Percentiles rank a stretch among this genome's conserved stretches.
These are phyloP conservation scores for Aeminium ludgeri DNA, from an alignment of 495 filamentous ascomycete genomes.

Conservation along the genomic window DNA sequence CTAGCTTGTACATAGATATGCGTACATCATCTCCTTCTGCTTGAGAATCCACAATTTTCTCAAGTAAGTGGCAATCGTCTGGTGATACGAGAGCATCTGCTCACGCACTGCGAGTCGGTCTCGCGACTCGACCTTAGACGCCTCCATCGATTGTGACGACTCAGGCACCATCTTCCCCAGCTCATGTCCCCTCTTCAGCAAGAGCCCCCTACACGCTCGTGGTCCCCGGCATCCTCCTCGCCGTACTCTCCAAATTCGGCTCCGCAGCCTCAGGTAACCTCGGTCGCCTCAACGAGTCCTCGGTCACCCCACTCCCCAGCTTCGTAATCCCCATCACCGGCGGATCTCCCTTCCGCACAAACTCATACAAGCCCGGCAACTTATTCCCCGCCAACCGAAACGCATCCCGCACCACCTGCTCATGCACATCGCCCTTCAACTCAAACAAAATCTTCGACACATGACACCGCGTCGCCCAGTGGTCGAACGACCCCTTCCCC, in stretches of 20 bases:
- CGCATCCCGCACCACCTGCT: slow-evolving; percentile 85
- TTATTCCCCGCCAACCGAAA: slow-evolving; percentile 91
- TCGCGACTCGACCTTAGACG: too few relatives aligned
- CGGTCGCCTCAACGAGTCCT: slow-evolving; percentile 62
- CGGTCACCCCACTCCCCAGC: slow-evolving; percentile 58
- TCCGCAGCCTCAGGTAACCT: background rate
- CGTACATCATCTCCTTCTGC: too few relatives aligned
- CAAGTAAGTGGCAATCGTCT: too few relatives aligned
- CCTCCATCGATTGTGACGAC: too few relatives aligned
- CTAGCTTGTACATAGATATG: too few relatives aligned
- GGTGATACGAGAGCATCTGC: too few relatives aligned
- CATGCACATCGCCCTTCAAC: slow-evolving; percentile 78
- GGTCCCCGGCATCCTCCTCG: slow-evolving; percentile 7
- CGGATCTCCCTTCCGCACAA: slow-evolving; percentile 82
- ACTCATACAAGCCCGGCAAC: slow-evolving; percentile 84
- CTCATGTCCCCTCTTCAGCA: too few relatives aligned
- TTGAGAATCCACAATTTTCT: too few relatives aligned
- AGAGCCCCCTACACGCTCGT: too few relatives aligned
- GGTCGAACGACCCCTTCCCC: slow-evolving; percentile 92
- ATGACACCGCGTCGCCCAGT: slow-evolving; percentile 78
- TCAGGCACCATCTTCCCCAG: too few relatives aligned
- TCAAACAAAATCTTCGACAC: slow-evolving; percentile 85
- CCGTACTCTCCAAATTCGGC: slow-evolving; percentile 11
- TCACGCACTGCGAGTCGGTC: too few relatives aligned
- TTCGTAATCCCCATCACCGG: slow-evolving; percentile 90